Evolutionary conservation across 805 yeast genomes (phyloP), one percentile per base, ranked within the genome.

Genomic region (Tetrapisispora namnaoensis): DNA sequence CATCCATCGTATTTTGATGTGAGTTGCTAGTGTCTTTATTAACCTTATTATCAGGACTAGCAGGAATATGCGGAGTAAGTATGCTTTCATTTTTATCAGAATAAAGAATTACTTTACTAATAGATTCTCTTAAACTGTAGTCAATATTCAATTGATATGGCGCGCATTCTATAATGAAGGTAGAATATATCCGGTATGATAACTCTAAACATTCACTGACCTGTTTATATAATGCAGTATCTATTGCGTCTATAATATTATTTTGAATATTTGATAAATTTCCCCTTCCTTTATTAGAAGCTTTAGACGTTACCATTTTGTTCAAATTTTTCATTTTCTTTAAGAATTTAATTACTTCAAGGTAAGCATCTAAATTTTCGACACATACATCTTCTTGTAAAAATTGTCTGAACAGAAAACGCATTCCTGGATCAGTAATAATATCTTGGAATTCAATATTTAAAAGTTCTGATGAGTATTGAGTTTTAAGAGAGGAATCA

Each of bases 301-400:
- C 52, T 6, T 37, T 43, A 13, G 49, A 50, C 45, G 52, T 54
- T 57, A 48, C 68, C 62, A 56, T 65, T 51, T 30, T 79, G 53
- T 30, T 71, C 48, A 81, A 55, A 1, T 70, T 57, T 1, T 63
- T 59, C 65, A 77, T 66, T 53, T 73, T 75, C 52, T 72, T 75
- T 13, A 71, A 70, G 51, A 82, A 76, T 44, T 74, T 74, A 43
- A 70, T 70, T 44, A 86, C 73, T 50, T 80, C 85, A 46, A 75
- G 64, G 60, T 78, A 86, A 3, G 83, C 87, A 53, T 82, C 82
- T n/a, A 86, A 62, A 56, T 86, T 88, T 59, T 88, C 96, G 2
- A 75, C 76, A 59, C 95, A 87, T 48, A 74, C 72, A 46, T 80
- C 83, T 30, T 71, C 74, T 45, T 75, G 78, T 46, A 88, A 62